Conservation (phyloP, 768 basidiomycete species). For the Boletus subparvulus region DNA sequence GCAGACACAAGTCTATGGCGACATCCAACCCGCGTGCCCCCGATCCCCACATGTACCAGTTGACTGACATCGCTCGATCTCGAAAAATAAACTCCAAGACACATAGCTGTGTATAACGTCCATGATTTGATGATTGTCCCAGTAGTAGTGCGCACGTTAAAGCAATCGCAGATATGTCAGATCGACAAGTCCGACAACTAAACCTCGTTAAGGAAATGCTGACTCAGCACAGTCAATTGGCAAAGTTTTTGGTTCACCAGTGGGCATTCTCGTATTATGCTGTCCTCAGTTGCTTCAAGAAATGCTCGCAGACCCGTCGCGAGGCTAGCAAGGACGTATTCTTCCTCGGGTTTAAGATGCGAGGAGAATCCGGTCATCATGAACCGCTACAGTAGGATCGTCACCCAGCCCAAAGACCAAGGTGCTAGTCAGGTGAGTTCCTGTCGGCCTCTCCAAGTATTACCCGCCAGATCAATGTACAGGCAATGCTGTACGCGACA, state of each 20-base stretch:
- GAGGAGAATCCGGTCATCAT: constrained; percentile 48
- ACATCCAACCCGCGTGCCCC: neutral
- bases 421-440: constrained; percentile 82
- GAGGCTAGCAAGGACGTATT: constrained; percentile 36
- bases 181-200: neutral
- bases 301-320: constrained; percentile 10
- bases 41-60: neutral
- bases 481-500: constrained; percentile 99
- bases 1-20: neutral
- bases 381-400: constrained; percentile 72
- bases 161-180: neutral
- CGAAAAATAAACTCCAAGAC: neutral
- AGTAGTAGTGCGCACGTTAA: neutral
- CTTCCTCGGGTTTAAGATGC: constrained; percentile 39
- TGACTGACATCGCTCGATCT: neutral
- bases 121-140: neutral
- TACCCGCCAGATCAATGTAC: neutral
- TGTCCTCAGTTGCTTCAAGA: constrained; percentile 24
- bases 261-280: constrained; percentile 11
- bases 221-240: constrained; percentile 12
- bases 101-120: neutral
- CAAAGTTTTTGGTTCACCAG: neutral
- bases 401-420: constrained; percentile 93
- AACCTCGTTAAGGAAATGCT: neutral
- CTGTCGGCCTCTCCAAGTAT: neutral